Evolutionary conservation across 1,139 yeast species (phyloP).

Genomic region (Pneumocystis oryctolagi): DNA sequence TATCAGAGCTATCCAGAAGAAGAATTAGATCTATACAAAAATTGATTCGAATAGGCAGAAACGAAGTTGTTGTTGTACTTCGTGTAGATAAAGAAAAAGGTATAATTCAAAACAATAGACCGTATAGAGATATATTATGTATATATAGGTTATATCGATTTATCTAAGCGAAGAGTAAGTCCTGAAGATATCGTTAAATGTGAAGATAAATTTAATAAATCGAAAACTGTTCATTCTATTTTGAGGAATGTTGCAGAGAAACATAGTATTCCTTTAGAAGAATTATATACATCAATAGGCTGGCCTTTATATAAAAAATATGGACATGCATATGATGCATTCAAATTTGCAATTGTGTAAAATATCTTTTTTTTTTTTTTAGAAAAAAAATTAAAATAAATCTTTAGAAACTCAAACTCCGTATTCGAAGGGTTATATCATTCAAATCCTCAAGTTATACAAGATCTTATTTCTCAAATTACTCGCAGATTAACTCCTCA

Average conservation of each 20-base stretch:
- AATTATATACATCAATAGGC: constrained; percentile 72
- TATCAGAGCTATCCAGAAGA: constrained; percentile 93
- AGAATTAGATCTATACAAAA: constrained; percentile 97
- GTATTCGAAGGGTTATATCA: constrained; percentile 69
- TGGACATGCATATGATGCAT: constrained; percentile 96
- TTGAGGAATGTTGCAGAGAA: constrained; percentile 97
- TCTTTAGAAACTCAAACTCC: constrained; percentile 41
- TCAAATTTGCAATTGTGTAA: constrained; percentile 75
- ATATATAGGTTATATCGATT: constrained; percentile 53
- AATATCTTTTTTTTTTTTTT: background rate
- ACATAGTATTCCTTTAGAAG: constrained; percentile 74
- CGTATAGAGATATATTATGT: background rate
- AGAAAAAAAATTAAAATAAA: background rate
- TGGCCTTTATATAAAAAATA: constrained; percentile 95
- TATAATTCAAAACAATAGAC: constrained; percentile 22
- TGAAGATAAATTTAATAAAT: constrained; percentile 93
- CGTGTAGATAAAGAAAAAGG: constrained; percentile 97
- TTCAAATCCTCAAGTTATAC: constrained; percentile 35
- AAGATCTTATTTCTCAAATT: constrained; percentile 29
- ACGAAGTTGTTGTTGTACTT: constrained; percentile 96
- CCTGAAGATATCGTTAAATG: constrained; percentile 94
- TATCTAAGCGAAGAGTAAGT: constrained; percentile 95
- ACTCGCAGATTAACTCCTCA: constrained; percentile 93
- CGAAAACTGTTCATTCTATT: constrained; percentile 94
- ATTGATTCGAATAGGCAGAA: constrained; percentile 92